Conservation (phyloP, 495 filamentous ascomycete species). For the Neurospora sp. region DNA sequence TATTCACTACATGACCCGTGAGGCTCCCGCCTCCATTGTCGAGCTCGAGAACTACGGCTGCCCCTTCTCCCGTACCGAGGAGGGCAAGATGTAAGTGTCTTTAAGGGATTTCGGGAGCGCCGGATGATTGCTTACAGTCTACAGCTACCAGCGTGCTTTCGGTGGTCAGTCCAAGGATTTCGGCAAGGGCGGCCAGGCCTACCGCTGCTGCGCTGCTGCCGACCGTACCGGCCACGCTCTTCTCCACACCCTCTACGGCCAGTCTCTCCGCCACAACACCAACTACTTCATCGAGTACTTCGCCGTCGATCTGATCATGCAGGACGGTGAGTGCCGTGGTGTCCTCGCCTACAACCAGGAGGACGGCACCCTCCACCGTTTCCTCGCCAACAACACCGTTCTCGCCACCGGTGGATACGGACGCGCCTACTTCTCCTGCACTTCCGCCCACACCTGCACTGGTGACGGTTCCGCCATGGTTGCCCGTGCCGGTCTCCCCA, state of each 20-base stretch:
- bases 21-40: constrained; percentile 83
- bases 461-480: constrained; percentile 99
- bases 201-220: constrained; percentile 89
- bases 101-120: neutral
- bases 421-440: constrained; percentile 95
- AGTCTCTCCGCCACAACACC: constrained; percentile 92
- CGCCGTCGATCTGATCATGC: constrained; percentile 91
- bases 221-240: constrained; percentile 94
- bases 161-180: constrained; percentile 92
- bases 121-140: constrained; percentile 4
- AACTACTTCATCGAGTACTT: constrained; percentile 99
- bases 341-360: constrained; percentile 97
- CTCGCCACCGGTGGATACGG: constrained; percentile 94
- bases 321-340: constrained; percentile 90
- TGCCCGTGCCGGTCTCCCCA: constrained; percentile 89
- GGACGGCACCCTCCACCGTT: constrained; percentile 92
- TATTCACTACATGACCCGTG: constrained; percentile 98
- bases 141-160: constrained; percentile 85
- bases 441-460: constrained; percentile 94
- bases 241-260: constrained; percentile 94
- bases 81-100: constrained; percentile 70
- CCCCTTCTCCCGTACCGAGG: constrained; percentile 94
- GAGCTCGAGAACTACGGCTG: constrained; percentile 97
- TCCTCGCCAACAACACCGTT: constrained; percentile 91
- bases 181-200: constrained; percentile 94